These are phyloP conservation scores for Alternaria triticina DNA, from an alignment of 2,329 filamentous ascomycete genomes.

Conservation along the genomic window DNA sequence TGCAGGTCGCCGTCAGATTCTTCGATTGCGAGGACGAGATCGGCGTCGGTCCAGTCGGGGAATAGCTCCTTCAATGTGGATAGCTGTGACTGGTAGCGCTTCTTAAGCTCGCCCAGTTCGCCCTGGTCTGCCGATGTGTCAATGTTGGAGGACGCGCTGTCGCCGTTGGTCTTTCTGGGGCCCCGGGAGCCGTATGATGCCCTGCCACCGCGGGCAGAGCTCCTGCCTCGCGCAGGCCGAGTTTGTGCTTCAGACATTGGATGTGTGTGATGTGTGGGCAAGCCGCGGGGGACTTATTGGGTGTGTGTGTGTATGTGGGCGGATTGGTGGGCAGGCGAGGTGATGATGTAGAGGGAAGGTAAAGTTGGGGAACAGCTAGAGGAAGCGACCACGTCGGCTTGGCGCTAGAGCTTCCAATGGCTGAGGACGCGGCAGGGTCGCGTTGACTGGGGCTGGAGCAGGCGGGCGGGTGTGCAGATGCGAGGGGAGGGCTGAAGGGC, in stretches of 20 bases:
- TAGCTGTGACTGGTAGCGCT: slow-evolving; percentile 82
- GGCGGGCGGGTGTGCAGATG: slow-evolving; percentile 17
- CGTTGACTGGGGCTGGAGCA: slow-evolving; percentile 19
- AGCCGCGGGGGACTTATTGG: slow-evolving; percentile 26
- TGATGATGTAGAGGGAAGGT: slow-evolving; percentile 43
- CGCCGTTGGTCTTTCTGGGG: slow-evolving; percentile 69
- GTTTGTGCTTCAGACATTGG: slow-evolving; percentile 94
- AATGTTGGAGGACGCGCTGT: slow-evolving; percentile 65
- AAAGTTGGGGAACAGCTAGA: slow-evolving; percentile 39
- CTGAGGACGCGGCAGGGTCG: slow-evolving; percentile 28
- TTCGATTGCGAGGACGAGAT: slow-evolving; percentile 89
- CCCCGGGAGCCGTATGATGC: slow-evolving; percentile 67
- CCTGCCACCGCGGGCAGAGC: slow-evolving; percentile 84
- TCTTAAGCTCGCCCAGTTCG: slow-evolving; percentile 90
- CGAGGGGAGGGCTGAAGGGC: slow-evolving; percentile 14
- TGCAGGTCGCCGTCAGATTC: slow-evolving; percentile 81
- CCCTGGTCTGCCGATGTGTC: slow-evolving; percentile 79
- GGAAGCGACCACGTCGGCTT: slow-evolving; percentile 37
- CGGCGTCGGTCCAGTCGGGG: slow-evolving; percentile 92
- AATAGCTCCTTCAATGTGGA: slow-evolving; percentile 89
- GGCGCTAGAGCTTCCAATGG: slow-evolving; percentile 30
- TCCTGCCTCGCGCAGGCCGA: slow-evolving; percentile 88
- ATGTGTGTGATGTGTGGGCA: slow-evolving; percentile 52
- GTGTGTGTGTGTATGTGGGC: slow-evolving; percentile 29
- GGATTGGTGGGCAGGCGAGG: slow-evolving; percentile 33